Evolutionary conservation across 148 eudicot species (phyloP).

Genomic region (Talinum fruticosum): DNA sequence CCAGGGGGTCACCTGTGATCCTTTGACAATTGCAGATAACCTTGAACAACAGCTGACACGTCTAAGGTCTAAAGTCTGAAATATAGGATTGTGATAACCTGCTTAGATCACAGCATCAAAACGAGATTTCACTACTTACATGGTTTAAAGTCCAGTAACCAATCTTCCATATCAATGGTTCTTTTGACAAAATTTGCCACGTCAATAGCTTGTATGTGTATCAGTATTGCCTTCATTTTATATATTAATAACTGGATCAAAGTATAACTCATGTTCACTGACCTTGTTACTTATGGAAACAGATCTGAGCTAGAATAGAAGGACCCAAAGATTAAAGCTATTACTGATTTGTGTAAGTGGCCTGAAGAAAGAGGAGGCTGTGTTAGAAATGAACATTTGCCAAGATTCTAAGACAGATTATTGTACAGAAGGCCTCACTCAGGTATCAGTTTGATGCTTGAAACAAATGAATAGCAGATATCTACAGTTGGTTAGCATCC

Average conservation of each 20-base stretch:
- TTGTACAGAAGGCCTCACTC: slow-evolving; percentile 1
- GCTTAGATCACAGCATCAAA: no score
- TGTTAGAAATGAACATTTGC: neutral
- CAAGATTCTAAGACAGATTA: slow-evolving; percentile 13
- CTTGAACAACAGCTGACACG: no score
- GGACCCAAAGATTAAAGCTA: slow-evolving; percentile 5
- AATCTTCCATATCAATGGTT: neutral
- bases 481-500: slow-evolving; percentile 9
- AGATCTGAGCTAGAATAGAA: slow-evolving; percentile 21
- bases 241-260: neutral
- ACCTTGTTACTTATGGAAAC: slow-evolving; percentile 11
- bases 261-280: neutral
- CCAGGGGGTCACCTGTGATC: no score
- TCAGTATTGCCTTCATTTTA: neutral
- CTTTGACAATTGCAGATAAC: no score
- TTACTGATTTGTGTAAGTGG: neutral
- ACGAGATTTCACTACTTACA: no score
- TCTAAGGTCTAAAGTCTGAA: no score
- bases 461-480: neutral
- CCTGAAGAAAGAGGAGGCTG: slow-evolving; percentile 8
- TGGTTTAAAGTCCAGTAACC: no score
- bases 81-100: no score
- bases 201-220: neutral
- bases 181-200: neutral
- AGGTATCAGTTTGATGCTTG: slow-evolving; percentile 28